A percentile compares a stretch with the other conserved stretches of the same genome.
Conservation (phyloP, 2,329 filamentous ascomycete species). For the Coniochaeta sp. region DNA sequence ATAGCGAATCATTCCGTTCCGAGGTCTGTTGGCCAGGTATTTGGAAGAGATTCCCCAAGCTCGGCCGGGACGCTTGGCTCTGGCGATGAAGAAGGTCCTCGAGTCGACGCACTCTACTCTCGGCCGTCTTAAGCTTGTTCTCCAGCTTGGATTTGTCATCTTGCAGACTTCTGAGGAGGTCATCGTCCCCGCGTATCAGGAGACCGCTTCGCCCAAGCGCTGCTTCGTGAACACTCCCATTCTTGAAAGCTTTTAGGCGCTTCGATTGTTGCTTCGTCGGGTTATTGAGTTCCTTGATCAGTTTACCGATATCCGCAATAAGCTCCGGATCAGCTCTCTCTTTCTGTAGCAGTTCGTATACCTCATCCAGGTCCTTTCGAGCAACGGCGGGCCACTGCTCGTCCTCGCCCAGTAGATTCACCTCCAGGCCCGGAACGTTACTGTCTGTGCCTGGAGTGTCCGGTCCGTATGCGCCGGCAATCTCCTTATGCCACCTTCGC, state of each 20-base stretch:
- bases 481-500: constrained; percentile 82
- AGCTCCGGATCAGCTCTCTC: constrained; percentile 59
- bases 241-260: constrained; percentile 88
- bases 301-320: constrained; percentile 64
- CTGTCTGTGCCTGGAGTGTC: constrained; percentile 56
- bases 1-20: constrained; percentile 41
- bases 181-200: constrained; percentile 79
- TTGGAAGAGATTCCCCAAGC: constrained; percentile 48
- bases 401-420: constrained; percentile 75
- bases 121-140: constrained; percentile 69
- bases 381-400: constrained; percentile 71
- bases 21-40: constrained; percentile 35
- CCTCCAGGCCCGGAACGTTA: constrained; percentile 69
- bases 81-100: constrained; percentile 91
- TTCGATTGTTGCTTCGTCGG: constrained; percentile 83
- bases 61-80: constrained; percentile 47
- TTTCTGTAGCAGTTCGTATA: constrained; percentile 58
- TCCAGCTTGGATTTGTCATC: constrained; percentile 74
- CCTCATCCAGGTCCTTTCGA: constrained; percentile 69
- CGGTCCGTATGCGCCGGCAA: constrained; percentile 64
- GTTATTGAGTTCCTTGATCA: constrained; percentile 69
- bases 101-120: constrained; percentile 81
- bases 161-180: constrained; percentile 67
- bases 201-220: constrained; percentile 79
- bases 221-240: constrained; percentile 90